Percentiles rank a stretch among this genome's conserved stretches.
These are phyloP conservation scores for Fusarium sacchari DNA, from an alignment of 2,329 filamentous ascomycete genomes.

Conservation along the genomic window DNA sequence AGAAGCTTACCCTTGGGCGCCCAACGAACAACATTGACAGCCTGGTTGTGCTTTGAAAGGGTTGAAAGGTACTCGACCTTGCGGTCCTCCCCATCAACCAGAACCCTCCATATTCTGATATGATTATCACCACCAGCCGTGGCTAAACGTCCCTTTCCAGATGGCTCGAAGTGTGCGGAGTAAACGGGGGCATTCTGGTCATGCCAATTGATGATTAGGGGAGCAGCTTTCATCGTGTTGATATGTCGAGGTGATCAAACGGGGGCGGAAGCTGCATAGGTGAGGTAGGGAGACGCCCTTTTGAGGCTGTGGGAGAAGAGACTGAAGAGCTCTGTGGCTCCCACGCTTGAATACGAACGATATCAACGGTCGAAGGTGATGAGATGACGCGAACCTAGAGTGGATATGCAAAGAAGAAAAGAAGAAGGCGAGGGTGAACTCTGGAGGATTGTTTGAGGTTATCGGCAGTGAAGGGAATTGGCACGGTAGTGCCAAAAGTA, in stretches of 20 bases:
- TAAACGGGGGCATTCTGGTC: constrained; percentile 97
- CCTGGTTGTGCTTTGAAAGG: constrained; percentile 91
- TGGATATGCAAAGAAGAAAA: constrained; percentile 6
- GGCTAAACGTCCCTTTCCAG: constrained; percentile 89
- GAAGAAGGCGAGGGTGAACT: constrained; percentile 23
- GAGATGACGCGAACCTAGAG: background rate
- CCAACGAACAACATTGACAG: constrained; percentile 97
- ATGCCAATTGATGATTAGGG: constrained; percentile 98
- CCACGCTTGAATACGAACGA: constrained; percentile 22
- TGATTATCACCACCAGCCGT: constrained; percentile 97
- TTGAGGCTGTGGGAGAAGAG: constrained; percentile 35
- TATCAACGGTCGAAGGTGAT: background rate
- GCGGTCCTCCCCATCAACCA: constrained; percentile 83
- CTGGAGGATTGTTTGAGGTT: constrained; percentile 25
- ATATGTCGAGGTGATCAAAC: constrained; percentile 41
- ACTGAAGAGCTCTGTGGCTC: constrained; percentile 28
- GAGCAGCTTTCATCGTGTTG: constrained; percentile 88
- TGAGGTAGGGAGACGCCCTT: constrained; percentile 33
- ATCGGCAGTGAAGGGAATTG: constrained; percentile 32
- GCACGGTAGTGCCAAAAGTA: constrained; percentile 27
- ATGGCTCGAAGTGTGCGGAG: constrained; percentile 94
- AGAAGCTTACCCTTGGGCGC: constrained; percentile 80
- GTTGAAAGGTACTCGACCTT: constrained; percentile 94
- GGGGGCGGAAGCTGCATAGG: constrained; percentile 46
- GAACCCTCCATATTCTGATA: constrained; percentile 93